phyloP scores from a whole-genome alignment of 176 grass and related monocot genomes.

The Alloteropsis semialata region DNA sequence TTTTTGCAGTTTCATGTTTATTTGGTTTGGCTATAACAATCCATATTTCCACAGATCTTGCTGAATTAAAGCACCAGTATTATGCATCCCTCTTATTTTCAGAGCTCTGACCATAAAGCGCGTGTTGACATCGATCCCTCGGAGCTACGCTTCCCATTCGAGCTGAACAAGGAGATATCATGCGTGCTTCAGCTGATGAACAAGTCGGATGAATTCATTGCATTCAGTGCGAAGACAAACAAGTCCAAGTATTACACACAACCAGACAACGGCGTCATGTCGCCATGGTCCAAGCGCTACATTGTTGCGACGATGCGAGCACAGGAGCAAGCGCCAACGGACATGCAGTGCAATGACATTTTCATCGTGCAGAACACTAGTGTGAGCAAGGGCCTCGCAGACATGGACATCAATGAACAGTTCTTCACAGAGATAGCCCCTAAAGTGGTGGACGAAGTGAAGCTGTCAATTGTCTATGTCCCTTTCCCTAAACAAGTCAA shows the following conservation, averaged over 20 bases:
- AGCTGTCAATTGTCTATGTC: not conserved
- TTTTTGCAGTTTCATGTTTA: not conserved
- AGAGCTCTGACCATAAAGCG: not conserved
- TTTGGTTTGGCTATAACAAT: not conserved
- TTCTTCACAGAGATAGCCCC: no score
- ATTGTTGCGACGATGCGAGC: not conserved
- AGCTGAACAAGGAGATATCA: not conserved
- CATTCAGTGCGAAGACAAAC: not conserved
- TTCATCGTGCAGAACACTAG: not conserved
- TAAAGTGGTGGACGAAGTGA: not conserved
- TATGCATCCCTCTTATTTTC: not conserved
- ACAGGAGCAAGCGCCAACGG: not conserved
- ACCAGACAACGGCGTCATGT: not conserved
- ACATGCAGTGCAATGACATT: not conserved
- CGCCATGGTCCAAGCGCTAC: not conserved
- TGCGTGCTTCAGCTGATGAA: not conserved
- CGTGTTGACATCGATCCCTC: not conserved
- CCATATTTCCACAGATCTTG: no score
- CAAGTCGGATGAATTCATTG: not conserved
- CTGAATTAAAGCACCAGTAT: no score
- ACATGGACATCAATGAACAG: no score
- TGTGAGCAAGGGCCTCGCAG: not conserved
- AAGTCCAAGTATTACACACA: not conserved
- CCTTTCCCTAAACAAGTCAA: no score
- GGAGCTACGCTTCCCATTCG: not conserved